phyloP scores from a whole-genome alignment of 2,329 filamentous ascomycete species.

The Penicillium sp. region DNA sequence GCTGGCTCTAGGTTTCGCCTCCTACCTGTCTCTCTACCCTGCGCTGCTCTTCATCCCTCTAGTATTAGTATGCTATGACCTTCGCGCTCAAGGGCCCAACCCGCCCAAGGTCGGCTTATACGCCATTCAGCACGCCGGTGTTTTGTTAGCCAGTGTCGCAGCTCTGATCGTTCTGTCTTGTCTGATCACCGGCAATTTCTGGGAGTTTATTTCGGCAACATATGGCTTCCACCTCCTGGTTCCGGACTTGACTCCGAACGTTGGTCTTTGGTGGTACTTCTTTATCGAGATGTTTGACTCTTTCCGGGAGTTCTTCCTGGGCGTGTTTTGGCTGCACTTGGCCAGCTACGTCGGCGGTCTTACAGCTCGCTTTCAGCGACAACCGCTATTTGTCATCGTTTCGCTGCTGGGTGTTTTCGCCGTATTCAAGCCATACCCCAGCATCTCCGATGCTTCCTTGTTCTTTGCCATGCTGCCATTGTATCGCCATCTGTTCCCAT shows the following conservation, averaged over 20 bases:
- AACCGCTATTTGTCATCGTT: slow-evolving; percentile 83
- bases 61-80: slow-evolving; percentile 77
- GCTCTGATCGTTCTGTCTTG: slow-evolving; percentile 72
- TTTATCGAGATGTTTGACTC: slow-evolving; percentile 99
- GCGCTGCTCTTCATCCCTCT: slow-evolving; percentile 82
- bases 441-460: slow-evolving; percentile 83
- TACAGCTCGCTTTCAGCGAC: slow-evolving; percentile 76
- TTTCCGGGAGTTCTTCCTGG: slow-evolving; percentile 94
- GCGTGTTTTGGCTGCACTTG: slow-evolving; percentile 96
- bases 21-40: slow-evolving; percentile 91
- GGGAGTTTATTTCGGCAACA: slow-evolving; percentile 84
- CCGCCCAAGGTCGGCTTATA: slow-evolving; percentile 50
- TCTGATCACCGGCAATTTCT: slow-evolving; percentile 72
- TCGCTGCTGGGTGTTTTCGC: slow-evolving; percentile 87
- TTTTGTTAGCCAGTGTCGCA: slow-evolving; percentile 59
- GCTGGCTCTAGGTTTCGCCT: slow-evolving; percentile 81
- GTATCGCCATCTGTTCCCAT: slow-evolving; percentile 86
- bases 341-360: slow-evolving; percentile 86
- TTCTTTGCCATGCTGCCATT: slow-evolving; percentile 82
- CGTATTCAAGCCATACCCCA: slow-evolving; percentile 97
- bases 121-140: slow-evolving; percentile 53
- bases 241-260: slow-evolving; percentile 90
- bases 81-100: slow-evolving; percentile 45
- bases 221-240: slow-evolving; percentile 92
- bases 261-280: slow-evolving; percentile 99